Conservation (phyloP, 129 eudicot species). For the Flaveria brownii region DNA sequence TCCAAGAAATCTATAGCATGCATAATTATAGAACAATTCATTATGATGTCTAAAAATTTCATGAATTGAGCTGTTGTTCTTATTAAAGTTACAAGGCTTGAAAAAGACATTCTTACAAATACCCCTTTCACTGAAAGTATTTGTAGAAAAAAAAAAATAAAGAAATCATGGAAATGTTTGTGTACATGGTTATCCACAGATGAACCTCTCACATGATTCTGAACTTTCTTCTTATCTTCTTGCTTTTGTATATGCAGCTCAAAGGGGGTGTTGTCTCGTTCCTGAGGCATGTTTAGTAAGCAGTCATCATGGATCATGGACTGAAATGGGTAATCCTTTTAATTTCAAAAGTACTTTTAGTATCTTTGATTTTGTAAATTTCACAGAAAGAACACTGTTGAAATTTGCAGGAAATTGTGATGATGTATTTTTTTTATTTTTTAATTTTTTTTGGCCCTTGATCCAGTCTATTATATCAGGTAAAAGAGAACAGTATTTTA, state of each 20-base stretch:
- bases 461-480: background rate
- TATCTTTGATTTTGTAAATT: background rate
- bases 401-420: conserved; percentile 26
- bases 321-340: conserved; percentile 9
- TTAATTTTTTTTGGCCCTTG: conserved; percentile 1
- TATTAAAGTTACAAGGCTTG: background rate
- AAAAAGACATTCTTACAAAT: too few species aligned
- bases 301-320: background rate
- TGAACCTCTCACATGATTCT: conserved; percentile 2
- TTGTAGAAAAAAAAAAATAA: too few species aligned
- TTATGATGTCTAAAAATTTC: background rate
- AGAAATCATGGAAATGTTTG: background rate
- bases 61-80: background rate
- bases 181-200: background rate
- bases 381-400: background rate
- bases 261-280: conserved; percentile 77
- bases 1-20: background rate
- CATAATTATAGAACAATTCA: background rate
- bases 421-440: background rate
- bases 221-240: conserved; percentile 8
- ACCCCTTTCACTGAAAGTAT: too few species aligned
- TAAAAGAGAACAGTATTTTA: conserved; percentile 16
- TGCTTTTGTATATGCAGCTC: conserved; percentile 54
- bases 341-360: background rate
- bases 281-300: conserved; percentile 29